A percentile compares a stretch with the other conserved stretches of the same genome.
Conservation (phyloP, 176 grass and related monocot genomes). For the Eragrostis nindensis region DNA sequence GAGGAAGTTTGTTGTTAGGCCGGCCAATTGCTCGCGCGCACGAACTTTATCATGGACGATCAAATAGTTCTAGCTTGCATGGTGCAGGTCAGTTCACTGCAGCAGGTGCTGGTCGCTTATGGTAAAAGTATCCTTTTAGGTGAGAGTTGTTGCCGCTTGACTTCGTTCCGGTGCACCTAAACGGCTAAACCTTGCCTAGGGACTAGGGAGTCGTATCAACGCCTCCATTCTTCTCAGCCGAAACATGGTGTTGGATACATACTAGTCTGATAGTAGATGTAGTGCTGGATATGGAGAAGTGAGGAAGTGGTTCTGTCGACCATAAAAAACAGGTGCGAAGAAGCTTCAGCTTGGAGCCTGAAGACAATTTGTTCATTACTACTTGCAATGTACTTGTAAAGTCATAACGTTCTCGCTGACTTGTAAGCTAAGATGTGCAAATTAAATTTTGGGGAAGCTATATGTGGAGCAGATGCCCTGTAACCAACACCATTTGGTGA, state of each 20-base stretch:
- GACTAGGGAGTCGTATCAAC: constrained; percentile 1
- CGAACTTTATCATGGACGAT: not conserved
- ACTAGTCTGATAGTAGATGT: not conserved
- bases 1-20: not conserved
- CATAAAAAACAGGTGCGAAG: not conserved
- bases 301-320: not conserved
- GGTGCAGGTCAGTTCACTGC: not conserved
- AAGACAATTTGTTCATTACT: not conserved
- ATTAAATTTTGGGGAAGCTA: not conserved
- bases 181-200: constrained; percentile 44
- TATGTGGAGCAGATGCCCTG: constrained; percentile 37
- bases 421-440: constrained; percentile 18
- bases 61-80: constrained; percentile 24
- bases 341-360: not conserved
- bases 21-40: not conserved
- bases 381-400: not conserved
- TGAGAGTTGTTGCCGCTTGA: constrained; percentile 61
- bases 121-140: constrained; percentile 63
- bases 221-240: not conserved
- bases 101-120: constrained; percentile 51
- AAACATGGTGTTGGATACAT: not conserved
- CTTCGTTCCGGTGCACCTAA: constrained; percentile 57
- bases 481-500: constrained; percentile 24
- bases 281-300: not conserved
- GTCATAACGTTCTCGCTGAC: not conserved